Evolutionary conservation across 2,329 filamentous ascomycete genomes (phyloP), one percentile per base, ranked within the genome.

Genomic region (Dactylellina haptotyla): DNA sequence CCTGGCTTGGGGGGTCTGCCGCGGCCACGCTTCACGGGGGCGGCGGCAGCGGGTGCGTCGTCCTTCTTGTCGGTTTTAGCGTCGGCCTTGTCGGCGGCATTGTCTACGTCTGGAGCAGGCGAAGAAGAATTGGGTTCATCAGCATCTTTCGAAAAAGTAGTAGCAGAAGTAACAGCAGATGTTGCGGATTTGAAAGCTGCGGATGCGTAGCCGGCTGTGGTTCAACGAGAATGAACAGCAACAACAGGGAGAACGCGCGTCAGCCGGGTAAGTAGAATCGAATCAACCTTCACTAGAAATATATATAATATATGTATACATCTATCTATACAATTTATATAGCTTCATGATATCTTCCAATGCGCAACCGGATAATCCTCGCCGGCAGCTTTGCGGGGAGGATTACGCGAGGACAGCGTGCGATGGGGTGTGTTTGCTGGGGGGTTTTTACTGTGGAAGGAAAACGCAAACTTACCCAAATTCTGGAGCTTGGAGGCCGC

Each of bases 1-100:
- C 69, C 69, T 10, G 69, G 69, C 69, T 73, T 73, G 54, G 69
- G 69, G 5, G 69, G 69, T 57, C 69, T 61, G 34, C 69, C 69
- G 14, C 69, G 69, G 54, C 69, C 69, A 26, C 69, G 61, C 28
- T 73, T 73, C 39, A 43, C 61, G 23, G 69, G 69, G 18, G 61
- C 53, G 23, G 45, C 37, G 37, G 67, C 53, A 16, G 32, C 2
- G 37, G 14, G 14, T 12, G 14, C 37, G 12, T 41, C 37, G 9
- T 12, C 12, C 9, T 41, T 41, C 37, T 41, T 41, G 34, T 61
- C 58, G 20, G 23, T 34, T 23, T 50, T 4, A 23, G 37, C 46
- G 12, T 69, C 48, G 69, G 61, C 34, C 32, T 72, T 66, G 43
- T 73, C 67, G 39, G 53, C 37, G 32, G 50, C 66, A 26, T 64